A percentile compares a stretch with the other conserved stretches of the same genome.
These are phyloP conservation scores for Excoecaria cochinchinensis DNA, from an alignment of 345 rosid genomes.

Conservation along the genomic window DNA sequence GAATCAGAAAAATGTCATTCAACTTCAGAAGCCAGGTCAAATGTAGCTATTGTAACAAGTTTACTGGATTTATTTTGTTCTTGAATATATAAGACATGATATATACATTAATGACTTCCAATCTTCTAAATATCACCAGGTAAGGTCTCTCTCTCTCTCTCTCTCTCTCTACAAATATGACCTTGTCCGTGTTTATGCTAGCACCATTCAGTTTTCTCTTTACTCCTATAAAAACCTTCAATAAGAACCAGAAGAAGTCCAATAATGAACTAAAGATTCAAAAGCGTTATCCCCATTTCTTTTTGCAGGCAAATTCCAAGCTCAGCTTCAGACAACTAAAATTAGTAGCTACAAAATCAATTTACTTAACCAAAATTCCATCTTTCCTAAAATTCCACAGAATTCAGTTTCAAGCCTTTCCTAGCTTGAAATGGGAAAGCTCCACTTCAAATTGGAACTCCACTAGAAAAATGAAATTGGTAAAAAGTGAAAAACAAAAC, in stretches of 20 bases:
- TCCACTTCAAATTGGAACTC: not conserved
- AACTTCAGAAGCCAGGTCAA: not conserved
- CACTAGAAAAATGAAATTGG: not conserved
- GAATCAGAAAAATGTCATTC: not conserved
- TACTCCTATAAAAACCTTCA: not conserved
- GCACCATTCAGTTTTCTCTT: not conserved
- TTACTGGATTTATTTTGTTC: not conserved
- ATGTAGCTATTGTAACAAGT: not conserved
- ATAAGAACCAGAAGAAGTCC: not conserved
- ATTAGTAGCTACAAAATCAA: not conserved
- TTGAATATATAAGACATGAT: not conserved
- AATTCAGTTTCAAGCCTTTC: not conserved
- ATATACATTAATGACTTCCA: not conserved
- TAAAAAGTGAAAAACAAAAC: not conserved
- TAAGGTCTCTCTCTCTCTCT: not conserved
- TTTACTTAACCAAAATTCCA: not conserved
- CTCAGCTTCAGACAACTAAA: not conserved
- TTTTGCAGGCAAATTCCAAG: not conserved
- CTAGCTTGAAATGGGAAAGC: not conserved
- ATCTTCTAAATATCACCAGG: not conserved
- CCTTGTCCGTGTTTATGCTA: not conserved
- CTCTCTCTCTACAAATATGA: not conserved
- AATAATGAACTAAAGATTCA: not conserved
- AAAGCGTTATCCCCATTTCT: not conserved
- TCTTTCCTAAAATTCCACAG: not conserved